Evolutionary conservation across 805 yeast species (phyloP).

Genomic region (Sporopachydermia lactativora): DNA sequence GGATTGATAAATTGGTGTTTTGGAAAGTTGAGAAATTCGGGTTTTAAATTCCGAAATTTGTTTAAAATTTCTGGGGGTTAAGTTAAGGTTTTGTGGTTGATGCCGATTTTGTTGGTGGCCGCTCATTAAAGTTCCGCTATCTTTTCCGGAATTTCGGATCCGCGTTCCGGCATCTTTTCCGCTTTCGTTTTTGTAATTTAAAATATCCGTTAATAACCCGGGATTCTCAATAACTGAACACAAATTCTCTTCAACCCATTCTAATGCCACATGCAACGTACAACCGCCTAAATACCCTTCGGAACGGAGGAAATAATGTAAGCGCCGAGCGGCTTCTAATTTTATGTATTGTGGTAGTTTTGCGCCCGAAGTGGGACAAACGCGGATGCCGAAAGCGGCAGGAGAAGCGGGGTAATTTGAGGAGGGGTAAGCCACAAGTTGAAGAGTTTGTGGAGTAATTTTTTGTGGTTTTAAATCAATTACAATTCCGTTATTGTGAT

Average conservation of each 20-base stretch:
- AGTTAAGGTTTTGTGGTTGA: constrained; percentile 6
- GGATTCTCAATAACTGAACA: constrained; percentile 52
- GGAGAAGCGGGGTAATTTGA: constrained; percentile 10
- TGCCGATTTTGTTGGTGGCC: constrained; percentile 3
- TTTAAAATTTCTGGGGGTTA: too few species aligned
- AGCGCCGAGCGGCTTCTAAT: constrained; percentile 34
- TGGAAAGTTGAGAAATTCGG: too few species aligned
- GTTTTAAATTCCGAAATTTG: too few species aligned
- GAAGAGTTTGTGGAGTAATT: constrained; percentile 45
- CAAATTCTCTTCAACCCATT: constrained; percentile 63
- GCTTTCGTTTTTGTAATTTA: constrained; percentile 15
- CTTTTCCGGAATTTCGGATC: constrained; percentile 3
- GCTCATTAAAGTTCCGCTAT: constrained; percentile 3
- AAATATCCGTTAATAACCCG: constrained; percentile 40
- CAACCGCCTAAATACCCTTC: constrained; percentile 50
- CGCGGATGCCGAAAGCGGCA: constrained; percentile 11
- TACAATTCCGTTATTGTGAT: too few species aligned
- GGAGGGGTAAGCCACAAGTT: constrained; percentile 8
- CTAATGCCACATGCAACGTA: constrained; percentile 51
- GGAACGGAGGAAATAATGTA: constrained; percentile 29
- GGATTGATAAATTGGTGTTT: constrained; percentile 22
- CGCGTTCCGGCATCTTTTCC: constrained; percentile 13
- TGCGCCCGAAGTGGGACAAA: constrained; percentile 15
- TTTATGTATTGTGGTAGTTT: constrained; percentile 61
- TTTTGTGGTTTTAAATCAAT: too few species aligned